A percentile compares a stretch with the other conserved stretches of the same genome.
Evolutionary conservation across 176 grass and related monocot species (phyloP).

Genomic region (Phoenix dactylifera): DNA sequence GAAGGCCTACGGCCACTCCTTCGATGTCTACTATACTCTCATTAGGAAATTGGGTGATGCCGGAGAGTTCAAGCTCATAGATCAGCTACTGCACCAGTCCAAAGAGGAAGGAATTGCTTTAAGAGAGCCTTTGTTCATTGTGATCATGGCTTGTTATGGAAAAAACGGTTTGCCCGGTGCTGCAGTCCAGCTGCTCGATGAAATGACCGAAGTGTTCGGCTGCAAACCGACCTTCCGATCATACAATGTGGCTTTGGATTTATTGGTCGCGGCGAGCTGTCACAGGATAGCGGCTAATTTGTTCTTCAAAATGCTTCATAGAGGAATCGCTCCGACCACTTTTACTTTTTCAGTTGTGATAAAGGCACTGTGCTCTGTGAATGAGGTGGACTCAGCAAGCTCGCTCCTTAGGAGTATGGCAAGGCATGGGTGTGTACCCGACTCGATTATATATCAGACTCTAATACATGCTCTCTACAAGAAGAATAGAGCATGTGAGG

Average conservation of each 20-base stretch:
- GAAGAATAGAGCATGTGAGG: constrained; percentile 44
- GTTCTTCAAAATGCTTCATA: constrained; percentile 54
- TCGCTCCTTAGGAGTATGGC: constrained; percentile 57
- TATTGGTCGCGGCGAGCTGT: constrained; percentile 43
- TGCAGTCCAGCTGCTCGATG: constrained; percentile 71
- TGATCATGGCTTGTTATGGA: constrained; percentile 32
- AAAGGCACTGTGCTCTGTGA: constrained; percentile 47
- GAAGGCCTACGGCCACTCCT: constrained; percentile 41
- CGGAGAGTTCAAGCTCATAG: constrained; percentile 34
- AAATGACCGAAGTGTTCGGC: constrained; percentile 39
- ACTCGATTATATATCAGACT: constrained; percentile 69
- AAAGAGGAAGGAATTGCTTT: constrained; percentile 24
- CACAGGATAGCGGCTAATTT: constrained; percentile 34
- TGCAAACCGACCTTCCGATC: constrained; percentile 65
- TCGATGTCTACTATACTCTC: constrained; percentile 43
- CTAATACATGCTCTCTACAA: constrained; percentile 49
- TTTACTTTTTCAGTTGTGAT: constrained; percentile 59
- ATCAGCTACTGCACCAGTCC: constrained; percentile 35
- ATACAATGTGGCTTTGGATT: constrained; percentile 51
- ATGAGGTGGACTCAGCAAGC: constrained; percentile 47
- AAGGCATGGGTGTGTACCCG: constrained; percentile 64
- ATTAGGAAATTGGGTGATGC: constrained; percentile 31
- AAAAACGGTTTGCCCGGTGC: constrained; percentile 31
- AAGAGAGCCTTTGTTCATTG: constrained; percentile 43
- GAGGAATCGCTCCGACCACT: constrained; percentile 53